Evolutionary conservation across 768 basidiomycete species (phyloP).

Genomic region (Mycena rebaudengoi): DNA sequence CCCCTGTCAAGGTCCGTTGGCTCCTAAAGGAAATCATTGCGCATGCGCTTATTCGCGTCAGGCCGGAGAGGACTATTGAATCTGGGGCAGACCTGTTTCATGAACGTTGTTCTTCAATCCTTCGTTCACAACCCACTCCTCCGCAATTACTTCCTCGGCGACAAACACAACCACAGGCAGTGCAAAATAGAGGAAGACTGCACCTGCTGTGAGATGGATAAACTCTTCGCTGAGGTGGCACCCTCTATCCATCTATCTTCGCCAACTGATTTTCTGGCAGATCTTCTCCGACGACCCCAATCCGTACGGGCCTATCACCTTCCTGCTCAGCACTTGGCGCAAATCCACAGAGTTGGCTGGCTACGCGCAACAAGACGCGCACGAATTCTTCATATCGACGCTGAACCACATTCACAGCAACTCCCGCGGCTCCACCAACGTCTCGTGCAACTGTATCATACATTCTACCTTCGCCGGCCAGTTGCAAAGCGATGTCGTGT

Average conservation of each 20-base stretch:
- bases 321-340: constrained; percentile 87
- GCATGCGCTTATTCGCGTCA: constrained; percentile 33
- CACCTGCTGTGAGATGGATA: constrained; percentile 95
- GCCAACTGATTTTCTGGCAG: constrained; percentile 35
- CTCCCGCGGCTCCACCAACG: constrained; percentile 76
- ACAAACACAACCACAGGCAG: constrained; percentile 81
- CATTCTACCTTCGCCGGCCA: constrained; percentile 91
- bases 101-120: constrained; percentile 90
- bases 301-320: constrained; percentile 83
- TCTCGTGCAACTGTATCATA: constrained; percentile 89
- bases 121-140: constrained; percentile 91
- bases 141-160: constrained; percentile 88
- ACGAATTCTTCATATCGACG: constrained; percentile 85
- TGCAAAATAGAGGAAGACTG: constrained; percentile 76
- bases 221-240: constrained; percentile 76
- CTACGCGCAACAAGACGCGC: constrained; percentile 94
- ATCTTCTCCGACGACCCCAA: constrained; percentile 63
- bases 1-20: constrained; percentile 75
- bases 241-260: not conserved
- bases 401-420: constrained; percentile 89
- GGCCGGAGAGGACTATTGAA: constrained; percentile 88
- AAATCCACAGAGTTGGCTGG: constrained; percentile 84
- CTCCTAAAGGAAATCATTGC: not conserved
- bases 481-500: constrained; percentile 89
- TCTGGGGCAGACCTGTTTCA: constrained; percentile 92